Conservation (phyloP, 306 rosid species). For the Prunus padus region DNA sequence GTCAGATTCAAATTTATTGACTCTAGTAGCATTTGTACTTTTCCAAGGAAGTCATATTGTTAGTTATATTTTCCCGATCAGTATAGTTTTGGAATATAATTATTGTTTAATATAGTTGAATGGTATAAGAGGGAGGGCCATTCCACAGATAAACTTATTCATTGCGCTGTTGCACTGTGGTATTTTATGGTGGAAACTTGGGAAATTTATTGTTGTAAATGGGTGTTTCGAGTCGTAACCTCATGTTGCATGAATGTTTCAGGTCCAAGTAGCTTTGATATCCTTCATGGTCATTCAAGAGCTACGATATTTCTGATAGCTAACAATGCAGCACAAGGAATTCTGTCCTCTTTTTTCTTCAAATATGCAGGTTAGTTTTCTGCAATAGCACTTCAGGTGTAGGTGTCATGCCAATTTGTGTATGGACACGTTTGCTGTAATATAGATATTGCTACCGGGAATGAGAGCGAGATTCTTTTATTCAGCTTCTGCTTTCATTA, state of each 20-base stretch:
- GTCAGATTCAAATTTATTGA: neutral
- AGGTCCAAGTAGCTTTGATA: slow-evolving; percentile 92
- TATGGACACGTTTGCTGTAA: neutral
- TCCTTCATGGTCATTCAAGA: slow-evolving; percentile 92
- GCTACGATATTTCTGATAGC: slow-evolving; percentile 92
- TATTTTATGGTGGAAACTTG: neutral
- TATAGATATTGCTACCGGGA: neutral
- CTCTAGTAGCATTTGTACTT: neutral
- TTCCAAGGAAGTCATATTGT: neutral
- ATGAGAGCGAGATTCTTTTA: neutral
- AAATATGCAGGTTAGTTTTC: slow-evolving; percentile 83
- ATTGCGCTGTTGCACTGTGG: neutral
- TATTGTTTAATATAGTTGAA: neutral
- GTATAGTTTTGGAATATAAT: neutral
- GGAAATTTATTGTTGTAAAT: slow-evolving; percentile 11
- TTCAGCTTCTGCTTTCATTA: slow-evolving; percentile 2
- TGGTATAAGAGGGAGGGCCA: neutral
- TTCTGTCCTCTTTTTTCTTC: slow-evolving; percentile 95
- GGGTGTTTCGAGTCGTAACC: neutral
- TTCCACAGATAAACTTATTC: neutral
- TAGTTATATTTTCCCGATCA: neutral
- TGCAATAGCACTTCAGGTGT: neutral
- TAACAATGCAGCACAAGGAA: slow-evolving; percentile 98
- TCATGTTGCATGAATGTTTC: slow-evolving; percentile 34
- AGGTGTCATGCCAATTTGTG: slow-evolving; percentile 2